Evolutionary conservation across 1,284 basidiomycete species (phyloP).

Genomic region (Anthracocystis walkeri): DNA sequence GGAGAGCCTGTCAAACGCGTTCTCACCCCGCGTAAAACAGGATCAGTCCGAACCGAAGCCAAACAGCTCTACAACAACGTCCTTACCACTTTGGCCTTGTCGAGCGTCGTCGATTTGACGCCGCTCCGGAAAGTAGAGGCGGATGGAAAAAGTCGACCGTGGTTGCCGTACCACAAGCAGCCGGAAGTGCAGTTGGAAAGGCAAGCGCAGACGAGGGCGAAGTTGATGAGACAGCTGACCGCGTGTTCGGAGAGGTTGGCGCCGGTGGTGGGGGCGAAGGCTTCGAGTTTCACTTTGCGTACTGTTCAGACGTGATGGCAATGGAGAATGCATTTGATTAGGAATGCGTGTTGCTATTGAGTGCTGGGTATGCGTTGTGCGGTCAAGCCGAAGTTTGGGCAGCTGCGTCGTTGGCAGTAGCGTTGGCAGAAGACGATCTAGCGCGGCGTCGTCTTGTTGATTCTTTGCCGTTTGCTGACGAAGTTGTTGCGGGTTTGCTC

Average conservation of each 20-base stretch:
- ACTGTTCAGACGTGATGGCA: slow-evolving; percentile 8
- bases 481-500: neutral
- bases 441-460: slow-evolving; percentile 4
- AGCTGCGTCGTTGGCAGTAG: slow-evolving; percentile 1
- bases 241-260: slow-evolving; percentile 19
- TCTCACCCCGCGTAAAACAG: neutral
- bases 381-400: slow-evolving; percentile 17
- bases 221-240: slow-evolving; percentile 23
- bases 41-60: slow-evolving; percentile 17
- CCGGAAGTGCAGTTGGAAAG: slow-evolving; percentile 32
- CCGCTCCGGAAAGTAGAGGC: slow-evolving; percentile 10
- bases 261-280: neutral
- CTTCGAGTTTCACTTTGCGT: neutral
- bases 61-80: slow-evolving; percentile 21
- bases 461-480: slow-evolving; percentile 2
- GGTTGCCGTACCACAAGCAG: slow-evolving; percentile 45
- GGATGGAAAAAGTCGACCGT: slow-evolving; percentile 16
- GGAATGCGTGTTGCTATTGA: slow-evolving; percentile 2
- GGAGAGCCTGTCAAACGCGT: slow-evolving; percentile 35
- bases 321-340: neutral
- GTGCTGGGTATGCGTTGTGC: slow-evolving; percentile 1
- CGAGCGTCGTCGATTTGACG: slow-evolving; percentile 57
- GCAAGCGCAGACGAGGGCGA: slow-evolving; percentile 19
- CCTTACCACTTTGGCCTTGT: slow-evolving; percentile 35
- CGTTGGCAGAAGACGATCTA: neutral